Evolutionary conservation across 495 filamentous ascomycete species (phyloP).

Genomic region (Penicillium riverlandense): DNA sequence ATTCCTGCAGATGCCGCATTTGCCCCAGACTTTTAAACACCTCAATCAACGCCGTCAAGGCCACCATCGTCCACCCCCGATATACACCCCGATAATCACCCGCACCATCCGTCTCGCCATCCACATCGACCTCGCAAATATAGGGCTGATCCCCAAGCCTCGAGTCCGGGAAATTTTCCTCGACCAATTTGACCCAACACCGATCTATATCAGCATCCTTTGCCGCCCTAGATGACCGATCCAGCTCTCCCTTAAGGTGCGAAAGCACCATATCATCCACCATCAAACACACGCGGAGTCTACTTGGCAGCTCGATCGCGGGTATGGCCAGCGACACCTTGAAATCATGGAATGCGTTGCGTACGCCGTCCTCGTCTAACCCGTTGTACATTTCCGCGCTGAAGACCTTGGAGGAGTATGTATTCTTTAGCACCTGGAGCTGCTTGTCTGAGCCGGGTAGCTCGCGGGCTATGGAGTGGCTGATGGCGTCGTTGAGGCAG

Average conservation of each 20-base stretch:
- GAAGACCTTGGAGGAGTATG: slow-evolving; percentile 21
- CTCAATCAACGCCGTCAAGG: slow-evolving; percentile 20
- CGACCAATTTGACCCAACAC: slow-evolving; percentile 23
- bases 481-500: slow-evolving; percentile 16
- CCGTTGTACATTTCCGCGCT: slow-evolving; percentile 8
- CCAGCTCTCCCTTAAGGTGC: slow-evolving; percentile 4
- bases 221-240: slow-evolving; percentile 1
- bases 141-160: slow-evolving; percentile 8
- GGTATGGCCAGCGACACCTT: slow-evolving; percentile 20
- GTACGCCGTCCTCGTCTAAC: slow-evolving; percentile 9
- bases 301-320: slow-evolving; percentile 17
- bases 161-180: slow-evolving; percentile 27
- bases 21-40: slow-evolving; percentile 22
- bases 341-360: slow-evolving; percentile 19
- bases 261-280: slow-evolving; percentile 17
- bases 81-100: slow-evolving; percentile 9
- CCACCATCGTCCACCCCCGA: slow-evolving; percentile 22
- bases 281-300: slow-evolving; percentile 20
- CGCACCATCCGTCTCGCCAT: not conserved
- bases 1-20: slow-evolving; percentile 15
- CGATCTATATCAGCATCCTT: slow-evolving; percentile 3
- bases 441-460: slow-evolving; percentile 17
- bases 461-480: slow-evolving; percentile 9
- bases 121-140: not conserved
- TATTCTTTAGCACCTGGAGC: slow-evolving; percentile 5